These are phyloP conservation scores for Debaryomyces maramus DNA, from an alignment of 805 yeast species.

Conservation along the genomic window DNA sequence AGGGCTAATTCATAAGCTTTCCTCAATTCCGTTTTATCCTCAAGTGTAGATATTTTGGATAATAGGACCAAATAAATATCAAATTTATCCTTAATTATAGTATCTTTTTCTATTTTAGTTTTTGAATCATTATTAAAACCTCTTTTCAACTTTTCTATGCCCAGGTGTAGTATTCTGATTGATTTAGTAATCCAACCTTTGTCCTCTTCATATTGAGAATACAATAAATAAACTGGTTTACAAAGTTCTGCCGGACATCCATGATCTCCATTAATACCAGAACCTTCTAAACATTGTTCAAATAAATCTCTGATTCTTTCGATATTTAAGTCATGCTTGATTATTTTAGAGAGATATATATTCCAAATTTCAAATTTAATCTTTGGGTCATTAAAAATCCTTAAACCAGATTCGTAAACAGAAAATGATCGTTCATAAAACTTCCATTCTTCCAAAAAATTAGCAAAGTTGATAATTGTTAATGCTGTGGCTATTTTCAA, in stretches of 20 bases:
- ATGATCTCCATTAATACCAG: constrained; percentile 14
- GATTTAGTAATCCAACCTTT: constrained; percentile 54
- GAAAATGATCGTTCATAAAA: constrained; percentile 52
- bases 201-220: constrained; percentile 61
- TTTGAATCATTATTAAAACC: constrained; percentile 4
- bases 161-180: constrained; percentile 21
- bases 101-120: constrained; percentile 11
- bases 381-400: constrained; percentile 57
- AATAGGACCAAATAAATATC: constrained; percentile 18
- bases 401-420: constrained; percentile 70
- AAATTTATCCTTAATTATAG: constrained; percentile 22
- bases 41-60: constrained; percentile 5
- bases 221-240: constrained; percentile 51
- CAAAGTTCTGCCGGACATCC: constrained; percentile 42
- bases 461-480: constrained; percentile 65
- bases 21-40: constrained; percentile 20
- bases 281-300: constrained; percentile 56
- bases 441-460: constrained; percentile 50
- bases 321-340: constrained; percentile 20
- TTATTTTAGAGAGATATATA: constrained; percentile 56
- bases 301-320: constrained; percentile 64
- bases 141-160: constrained; percentile 7
- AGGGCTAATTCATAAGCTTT: constrained; percentile 47
- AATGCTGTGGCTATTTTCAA: constrained; percentile 69
- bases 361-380: constrained; percentile 66